Evolutionary conservation across 2,329 filamentous ascomycete species (phyloP), one percentile per base, ranked within the genome.

Genomic region (Xylaria sp.): DNA sequence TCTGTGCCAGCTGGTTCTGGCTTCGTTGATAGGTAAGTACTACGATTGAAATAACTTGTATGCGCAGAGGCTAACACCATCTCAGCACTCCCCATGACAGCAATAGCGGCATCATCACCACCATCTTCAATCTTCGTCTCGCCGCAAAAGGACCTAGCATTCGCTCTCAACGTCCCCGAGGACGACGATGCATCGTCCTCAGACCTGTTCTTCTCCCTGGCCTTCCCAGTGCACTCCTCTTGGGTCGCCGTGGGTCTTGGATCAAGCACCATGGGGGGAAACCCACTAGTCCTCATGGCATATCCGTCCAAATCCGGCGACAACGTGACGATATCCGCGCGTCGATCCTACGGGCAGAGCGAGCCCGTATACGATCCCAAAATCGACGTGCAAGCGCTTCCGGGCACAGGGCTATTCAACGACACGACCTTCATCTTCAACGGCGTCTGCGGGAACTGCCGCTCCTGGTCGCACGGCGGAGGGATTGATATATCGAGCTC

Each of bases 151-250:
- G 72, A 76, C 54, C 78, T 79, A 1, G 90, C 89, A 7, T 83
- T 85, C 60, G 87, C 86, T 19, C 71, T 97, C 9, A 93, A 97
- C 74, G 80, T 97, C 46, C 91, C 94, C 61, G 94, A 88, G 74
- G 90, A 81, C 61, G 94, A 88, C 74, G 90, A 81, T 59, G 11
- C 52, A 15, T 76, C 77, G 23, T 67, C 74, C 25, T 78, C 77
- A 46, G 79, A 86, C 67, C 70, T 87, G 40, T 87, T 80, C 75
- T 84, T 87, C 72, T 80, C 80, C n/a, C 68, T 88, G 15, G 79
- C 81, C 61, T 80, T 82, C 40, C 78, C 81, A 31, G 75, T 72
- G 38, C 71, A 72, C 9, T 74, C 78, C 38, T 79, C 81, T 37
- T 88, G 84, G 84, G 80, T 80, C 43, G 83, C 82, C 60, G 73